phyloP scores from a whole-genome alignment of 352 stramenopile species.

The Phytophthora cactorum region DNA sequence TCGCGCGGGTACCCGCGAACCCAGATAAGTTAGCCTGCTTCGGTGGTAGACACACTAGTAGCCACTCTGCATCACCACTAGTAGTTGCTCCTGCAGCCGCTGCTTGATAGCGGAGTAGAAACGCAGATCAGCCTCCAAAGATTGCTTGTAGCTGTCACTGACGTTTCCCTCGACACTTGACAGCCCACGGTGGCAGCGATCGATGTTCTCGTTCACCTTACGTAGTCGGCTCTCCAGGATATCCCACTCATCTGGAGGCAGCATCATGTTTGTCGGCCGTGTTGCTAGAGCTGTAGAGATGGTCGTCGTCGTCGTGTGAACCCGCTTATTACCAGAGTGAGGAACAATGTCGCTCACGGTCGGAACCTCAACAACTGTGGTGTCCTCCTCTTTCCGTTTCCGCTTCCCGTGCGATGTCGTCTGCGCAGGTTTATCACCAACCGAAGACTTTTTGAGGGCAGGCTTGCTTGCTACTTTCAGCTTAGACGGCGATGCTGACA shows the following conservation, averaged over 20 bases:
- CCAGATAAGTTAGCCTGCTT: slow-evolving; percentile 34
- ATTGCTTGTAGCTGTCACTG: slow-evolving; percentile 63
- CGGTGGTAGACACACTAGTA: slow-evolving; percentile 40
- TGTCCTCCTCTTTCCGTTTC: slow-evolving; percentile 35
- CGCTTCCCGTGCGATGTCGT: slow-evolving; percentile 36
- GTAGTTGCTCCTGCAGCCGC: slow-evolving; percentile 69
- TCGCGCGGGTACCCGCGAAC: slow-evolving; percentile 2
- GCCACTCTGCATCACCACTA: slow-evolving; percentile 73
- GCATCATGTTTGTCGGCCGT: slow-evolving; percentile 42
- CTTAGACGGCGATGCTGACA: slow-evolving; percentile 11
- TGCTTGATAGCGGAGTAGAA: slow-evolving; percentile 84
- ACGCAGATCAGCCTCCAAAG: slow-evolving; percentile 62
- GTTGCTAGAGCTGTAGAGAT: slow-evolving; percentile 57
- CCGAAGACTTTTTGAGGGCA: slow-evolving; percentile 8
- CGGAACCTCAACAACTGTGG: slow-evolving; percentile 53
- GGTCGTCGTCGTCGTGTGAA: slow-evolving; percentile 43
- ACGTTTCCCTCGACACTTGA: slow-evolving; percentile 51
- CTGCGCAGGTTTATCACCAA: slow-evolving; percentile 1
- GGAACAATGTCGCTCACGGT: slow-evolving; percentile 49
- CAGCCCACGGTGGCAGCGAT: slow-evolving; percentile 61
- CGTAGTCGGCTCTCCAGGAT: slow-evolving; percentile 64
- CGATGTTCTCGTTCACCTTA: slow-evolving; percentile 76
- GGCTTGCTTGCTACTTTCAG: slow-evolving; percentile 7
- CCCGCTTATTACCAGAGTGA: slow-evolving; percentile 57
- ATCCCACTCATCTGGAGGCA: slow-evolving; percentile 72